Conservation (phyloP, 495 filamentous ascomycete genomes). For the Penicillium lagena region DNA sequence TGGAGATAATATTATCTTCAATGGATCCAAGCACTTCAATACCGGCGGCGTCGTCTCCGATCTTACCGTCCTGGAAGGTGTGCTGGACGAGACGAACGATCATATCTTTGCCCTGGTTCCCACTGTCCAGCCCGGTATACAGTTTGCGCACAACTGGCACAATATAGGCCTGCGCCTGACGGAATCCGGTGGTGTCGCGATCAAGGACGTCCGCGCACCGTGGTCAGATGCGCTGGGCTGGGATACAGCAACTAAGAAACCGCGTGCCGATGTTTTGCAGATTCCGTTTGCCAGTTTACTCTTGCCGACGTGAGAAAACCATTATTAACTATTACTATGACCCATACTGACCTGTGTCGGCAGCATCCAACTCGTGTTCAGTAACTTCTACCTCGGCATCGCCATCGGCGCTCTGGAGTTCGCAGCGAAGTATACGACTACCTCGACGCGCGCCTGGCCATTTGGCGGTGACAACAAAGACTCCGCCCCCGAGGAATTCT, state of each 20-base stretch:
- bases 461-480: slow-evolving; percentile 50
- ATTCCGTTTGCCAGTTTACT: slow-evolving; percentile 46
- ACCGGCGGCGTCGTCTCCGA: slow-evolving; percentile 57
- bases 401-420: slow-evolving; percentile 45
- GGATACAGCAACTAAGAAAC: slow-evolving; percentile 37
- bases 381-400: slow-evolving; percentile 58
- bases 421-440: slow-evolving; percentile 44
- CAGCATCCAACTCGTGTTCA: slow-evolving; percentile 54
- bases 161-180: slow-evolving; percentile 55
- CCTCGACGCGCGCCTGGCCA: slow-evolving; percentile 51
- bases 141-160: slow-evolving; percentile 55
- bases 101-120: slow-evolving; percentile 53
- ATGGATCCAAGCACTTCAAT: slow-evolving; percentile 55
- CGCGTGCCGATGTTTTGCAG: slow-evolving; percentile 34
- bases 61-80: slow-evolving; percentile 56
- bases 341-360: too few species aligned
- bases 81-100: slow-evolving; percentile 43
- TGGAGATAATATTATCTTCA: slow-evolving; percentile 47
- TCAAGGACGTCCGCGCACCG: slow-evolving; percentile 45
- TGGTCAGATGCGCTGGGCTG: slow-evolving; percentile 57
- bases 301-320: slow-evolving; percentile 48
- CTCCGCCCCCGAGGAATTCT: slow-evolving; percentile 51
- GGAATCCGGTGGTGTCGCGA: slow-evolving; percentile 52
- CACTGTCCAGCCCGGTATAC: slow-evolving; percentile 47
- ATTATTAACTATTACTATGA: too few species aligned